These are phyloP conservation scores for Colletotrichum sp. DNA, from an alignment of 2,329 filamentous ascomycete species.

Conservation along the genomic window DNA sequence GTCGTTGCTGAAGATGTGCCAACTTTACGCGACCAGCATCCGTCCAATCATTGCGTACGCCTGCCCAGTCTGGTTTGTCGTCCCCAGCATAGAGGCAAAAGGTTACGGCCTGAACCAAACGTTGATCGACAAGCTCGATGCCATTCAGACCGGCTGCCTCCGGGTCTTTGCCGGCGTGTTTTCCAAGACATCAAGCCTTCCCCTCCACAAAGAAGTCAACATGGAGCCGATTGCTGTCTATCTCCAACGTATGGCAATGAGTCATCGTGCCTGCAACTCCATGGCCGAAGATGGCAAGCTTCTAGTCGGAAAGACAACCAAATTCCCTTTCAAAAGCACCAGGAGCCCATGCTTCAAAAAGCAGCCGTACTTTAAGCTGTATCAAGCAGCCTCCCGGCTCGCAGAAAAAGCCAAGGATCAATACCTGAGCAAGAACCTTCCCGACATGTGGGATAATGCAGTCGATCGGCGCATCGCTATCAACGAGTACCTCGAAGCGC, in stretches of 20 bases:
- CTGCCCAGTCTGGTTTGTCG: background rate
- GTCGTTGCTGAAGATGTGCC: background rate
- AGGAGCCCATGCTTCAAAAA: background rate
- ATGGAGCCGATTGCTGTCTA: background rate
- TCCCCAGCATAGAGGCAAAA: background rate
- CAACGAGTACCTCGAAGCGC: background rate
- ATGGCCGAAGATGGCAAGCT: background rate
- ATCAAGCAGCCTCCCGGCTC: background rate
- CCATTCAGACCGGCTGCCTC: background rate
- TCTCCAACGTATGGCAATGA: background rate
- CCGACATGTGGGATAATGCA: background rate
- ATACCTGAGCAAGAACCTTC: background rate
- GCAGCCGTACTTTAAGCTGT: background rate
- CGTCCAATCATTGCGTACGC: background rate
- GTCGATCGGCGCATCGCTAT: background rate
- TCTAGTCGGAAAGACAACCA: background rate
- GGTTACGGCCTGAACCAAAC: background rate
- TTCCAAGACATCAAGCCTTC: background rate
- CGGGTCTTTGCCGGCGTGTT: background rate
- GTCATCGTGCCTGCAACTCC: background rate
- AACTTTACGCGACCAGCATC: background rate
- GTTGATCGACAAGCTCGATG: background rate
- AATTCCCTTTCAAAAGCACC: background rate
- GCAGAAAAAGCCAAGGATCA: background rate
- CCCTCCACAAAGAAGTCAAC: background rate